phyloP scores from a whole-genome alignment of 768 basidiomycete genomes.

The Suillus weaverae region DNA sequence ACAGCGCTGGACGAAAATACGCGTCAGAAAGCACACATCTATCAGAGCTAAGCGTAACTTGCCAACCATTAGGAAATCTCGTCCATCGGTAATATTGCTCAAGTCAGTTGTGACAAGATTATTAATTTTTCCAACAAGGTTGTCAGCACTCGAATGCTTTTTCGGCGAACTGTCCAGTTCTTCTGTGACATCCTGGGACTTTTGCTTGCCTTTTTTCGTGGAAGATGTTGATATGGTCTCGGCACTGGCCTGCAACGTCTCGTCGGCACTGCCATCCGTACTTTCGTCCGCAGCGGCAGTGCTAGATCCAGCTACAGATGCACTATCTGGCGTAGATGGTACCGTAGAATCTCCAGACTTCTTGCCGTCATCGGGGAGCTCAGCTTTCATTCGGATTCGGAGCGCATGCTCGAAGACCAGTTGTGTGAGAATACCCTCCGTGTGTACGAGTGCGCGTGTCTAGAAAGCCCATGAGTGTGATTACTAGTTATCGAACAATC shows the following conservation, averaged over 20 bases:
- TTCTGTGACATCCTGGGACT: constrained; percentile 2
- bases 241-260: background rate
- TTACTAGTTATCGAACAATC: constrained; percentile 9
- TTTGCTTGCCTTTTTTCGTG: constrained; percentile 7
- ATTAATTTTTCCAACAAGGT: constrained; percentile 74
- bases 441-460: constrained; percentile 48
- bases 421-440: constrained; percentile 53
- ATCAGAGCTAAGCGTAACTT: background rate
- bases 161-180: background rate
- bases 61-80: constrained; percentile 18
- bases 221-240: constrained; percentile 1
- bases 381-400: constrained; percentile 45
- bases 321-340: constrained; percentile 11
- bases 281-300: constrained; percentile 13
- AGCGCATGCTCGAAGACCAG: constrained; percentile 59
- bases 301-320: constrained; percentile 13
- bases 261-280: constrained; percentile 9
- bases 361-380: constrained; percentile 16
- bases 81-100: constrained; percentile 17
- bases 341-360: background rate
- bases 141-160: constrained; percentile 32
- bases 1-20: constrained; percentile 5
- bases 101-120: constrained; percentile 62
- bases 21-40: background rate
- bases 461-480: background rate